A percentile compares a stretch with the other conserved stretches of the same genome.
phyloP scores from a whole-genome alignment of 768 basidiomycete genomes.

The Pleurotus pulmonarius region DNA sequence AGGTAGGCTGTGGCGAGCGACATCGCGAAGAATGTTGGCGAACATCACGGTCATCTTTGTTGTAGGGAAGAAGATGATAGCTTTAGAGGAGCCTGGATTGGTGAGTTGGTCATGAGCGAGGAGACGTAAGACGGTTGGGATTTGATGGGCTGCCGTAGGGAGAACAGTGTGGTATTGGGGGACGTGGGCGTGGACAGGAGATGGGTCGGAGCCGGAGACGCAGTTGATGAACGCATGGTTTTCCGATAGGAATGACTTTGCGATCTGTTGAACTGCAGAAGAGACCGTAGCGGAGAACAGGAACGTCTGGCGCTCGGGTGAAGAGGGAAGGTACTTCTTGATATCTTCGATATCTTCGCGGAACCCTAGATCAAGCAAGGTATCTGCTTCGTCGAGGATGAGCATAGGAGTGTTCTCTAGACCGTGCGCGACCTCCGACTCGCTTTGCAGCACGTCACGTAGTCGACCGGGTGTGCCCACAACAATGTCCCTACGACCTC shows the following conservation, averaged over 20 bases:
- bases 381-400: constrained; percentile 91
- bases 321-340: constrained; percentile 51
- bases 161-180: constrained; percentile 82
- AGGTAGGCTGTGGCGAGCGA: constrained; percentile 44
- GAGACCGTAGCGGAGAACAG: constrained; percentile 90
- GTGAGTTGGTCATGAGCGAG: constrained; percentile 85
- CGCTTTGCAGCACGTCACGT: constrained; percentile 63
- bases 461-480: constrained; percentile 91
- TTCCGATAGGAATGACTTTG: constrained; percentile 50
- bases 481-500: constrained; percentile 70
- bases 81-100: constrained; percentile 64
- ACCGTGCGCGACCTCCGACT: constrained; percentile 49
- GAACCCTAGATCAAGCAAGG: constrained; percentile 90
- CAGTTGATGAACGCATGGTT: constrained; percentile 75
- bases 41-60: constrained; percentile 83
- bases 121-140: constrained; percentile 76
- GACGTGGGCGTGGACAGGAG: constrained; percentile 70
- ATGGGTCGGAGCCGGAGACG: constrained; percentile 47
- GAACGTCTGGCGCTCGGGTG: constrained; percentile 79
- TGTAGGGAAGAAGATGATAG: constrained; percentile 81
- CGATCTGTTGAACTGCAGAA: constrained; percentile 65
- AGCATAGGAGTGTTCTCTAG: constrained; percentile 63
- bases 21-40: constrained; percentile 53
- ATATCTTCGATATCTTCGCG: constrained; percentile 81
- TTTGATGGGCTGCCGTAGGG: constrained; percentile 56